Evolutionary conservation across 2,329 filamentous ascomycete genomes (phyloP).

Genomic region (Sordariomycetes sp.): DNA sequence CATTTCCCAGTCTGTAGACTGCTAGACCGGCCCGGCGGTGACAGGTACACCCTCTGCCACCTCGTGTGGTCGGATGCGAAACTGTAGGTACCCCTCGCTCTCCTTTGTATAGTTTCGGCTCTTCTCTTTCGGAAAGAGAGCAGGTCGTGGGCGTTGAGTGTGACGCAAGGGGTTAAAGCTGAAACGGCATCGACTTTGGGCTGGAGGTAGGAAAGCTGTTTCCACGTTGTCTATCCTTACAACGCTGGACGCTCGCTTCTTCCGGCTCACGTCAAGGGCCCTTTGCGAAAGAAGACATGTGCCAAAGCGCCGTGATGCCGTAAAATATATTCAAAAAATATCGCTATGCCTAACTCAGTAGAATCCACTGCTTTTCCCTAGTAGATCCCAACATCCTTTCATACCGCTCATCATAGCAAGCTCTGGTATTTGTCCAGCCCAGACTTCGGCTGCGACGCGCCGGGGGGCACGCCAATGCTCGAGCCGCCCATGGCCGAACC

Average conservation of each 20-base stretch:
- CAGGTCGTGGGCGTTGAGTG: too few relatives aligned
- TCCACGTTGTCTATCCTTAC: too few relatives aligned
- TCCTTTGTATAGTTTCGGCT: too few relatives aligned
- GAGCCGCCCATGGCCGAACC: conserved; percentile 2
- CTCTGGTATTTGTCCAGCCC: conserved; percentile 57
- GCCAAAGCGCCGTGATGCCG: background rate
- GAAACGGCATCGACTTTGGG: too few relatives aligned
- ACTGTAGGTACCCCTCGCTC: too few relatives aligned
- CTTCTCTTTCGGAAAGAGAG: too few relatives aligned
- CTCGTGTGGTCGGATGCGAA: too few relatives aligned
- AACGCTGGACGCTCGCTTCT: too few relatives aligned
- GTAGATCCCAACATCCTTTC: background rate
- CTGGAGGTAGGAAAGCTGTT: too few relatives aligned
- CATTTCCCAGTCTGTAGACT: background rate
- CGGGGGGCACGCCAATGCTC: conserved; percentile 12
- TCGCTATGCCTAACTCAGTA: background rate
- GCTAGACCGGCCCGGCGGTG: too few relatives aligned
- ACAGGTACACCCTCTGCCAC: too few relatives aligned
- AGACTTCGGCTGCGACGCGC: conserved; percentile 14
- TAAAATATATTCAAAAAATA: background rate
- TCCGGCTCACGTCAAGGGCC: background rate
- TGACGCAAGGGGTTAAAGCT: too few relatives aligned
- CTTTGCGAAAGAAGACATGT: background rate
- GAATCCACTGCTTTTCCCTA: background rate
- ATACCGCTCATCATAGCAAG: conserved; percentile 30